Evolutionary conservation across 176 grass and related monocot genomes (phyloP).

Genomic region (Oryza coarctata): DNA sequence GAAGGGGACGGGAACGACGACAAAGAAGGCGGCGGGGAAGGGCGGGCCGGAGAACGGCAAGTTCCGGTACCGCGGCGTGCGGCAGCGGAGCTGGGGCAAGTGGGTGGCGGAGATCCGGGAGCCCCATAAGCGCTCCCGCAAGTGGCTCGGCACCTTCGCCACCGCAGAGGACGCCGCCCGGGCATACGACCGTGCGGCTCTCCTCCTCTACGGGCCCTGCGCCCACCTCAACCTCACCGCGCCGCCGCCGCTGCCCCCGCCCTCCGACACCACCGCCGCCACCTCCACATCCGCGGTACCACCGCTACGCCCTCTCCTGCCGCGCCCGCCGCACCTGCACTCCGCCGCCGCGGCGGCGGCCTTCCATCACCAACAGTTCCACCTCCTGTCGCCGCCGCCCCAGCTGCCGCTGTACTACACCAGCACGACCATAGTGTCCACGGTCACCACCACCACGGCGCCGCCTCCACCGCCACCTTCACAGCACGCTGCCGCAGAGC

Average conservation of each 20-base stretch:
- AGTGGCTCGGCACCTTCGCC: constrained; percentile 93
- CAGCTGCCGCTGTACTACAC: constrained; percentile 18
- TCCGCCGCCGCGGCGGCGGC: neutral
- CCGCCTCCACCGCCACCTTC: neutral
- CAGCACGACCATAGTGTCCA: constrained; percentile 24
- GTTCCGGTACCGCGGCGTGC: constrained; percentile 70
- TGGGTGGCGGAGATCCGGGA: constrained; percentile 80
- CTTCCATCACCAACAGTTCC: constrained; percentile 14
- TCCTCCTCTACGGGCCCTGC: constrained; percentile 74
- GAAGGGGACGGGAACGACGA: neutral
- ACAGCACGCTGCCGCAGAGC: constrained; percentile 28
- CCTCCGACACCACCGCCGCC: neutral
- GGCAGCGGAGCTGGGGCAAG: constrained; percentile 80
- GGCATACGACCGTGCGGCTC: constrained; percentile 83
- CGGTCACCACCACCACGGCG: constrained; percentile 13
- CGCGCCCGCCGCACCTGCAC: constrained; percentile 24
- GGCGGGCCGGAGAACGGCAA: constrained; percentile 83
- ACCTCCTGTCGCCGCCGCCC: neutral
- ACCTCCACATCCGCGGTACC: constrained; percentile 36
- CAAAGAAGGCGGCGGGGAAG: constrained; percentile 42
- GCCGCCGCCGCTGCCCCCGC: constrained; percentile 1
- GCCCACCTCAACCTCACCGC: constrained; percentile 86
- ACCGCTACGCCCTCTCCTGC: constrained; percentile 37
- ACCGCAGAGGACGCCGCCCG: constrained; percentile 91
- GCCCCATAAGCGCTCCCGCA: constrained; percentile 71